Evolutionary conservation across 805 yeast genomes (phyloP).

Genomic region (Candida boleticola): DNA sequence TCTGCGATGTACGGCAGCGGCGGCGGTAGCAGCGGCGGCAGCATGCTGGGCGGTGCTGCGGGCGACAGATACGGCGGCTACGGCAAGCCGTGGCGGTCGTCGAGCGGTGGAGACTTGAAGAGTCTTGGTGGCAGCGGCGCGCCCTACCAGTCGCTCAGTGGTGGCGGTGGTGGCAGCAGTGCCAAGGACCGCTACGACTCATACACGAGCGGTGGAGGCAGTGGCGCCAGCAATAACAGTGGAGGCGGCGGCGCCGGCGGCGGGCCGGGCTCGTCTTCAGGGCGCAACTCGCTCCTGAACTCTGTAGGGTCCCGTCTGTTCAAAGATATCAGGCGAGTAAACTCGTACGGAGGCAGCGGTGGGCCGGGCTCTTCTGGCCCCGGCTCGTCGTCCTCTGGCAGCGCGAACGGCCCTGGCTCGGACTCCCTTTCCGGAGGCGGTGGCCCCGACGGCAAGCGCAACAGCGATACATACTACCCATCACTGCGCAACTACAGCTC

Average conservation of each 20-base stretch:
- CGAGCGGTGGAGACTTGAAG: not conserved
- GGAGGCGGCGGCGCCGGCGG: not conserved
- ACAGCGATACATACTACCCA: conserved; percentile 29
- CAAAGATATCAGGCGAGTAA: not conserved
- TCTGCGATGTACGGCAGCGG: not conserved
- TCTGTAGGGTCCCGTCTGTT: conserved; percentile 1
- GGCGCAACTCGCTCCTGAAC: conserved; percentile 1
- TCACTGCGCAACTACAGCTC: conserved; percentile 9
- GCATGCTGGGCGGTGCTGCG: not conserved
- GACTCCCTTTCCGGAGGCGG: not conserved
- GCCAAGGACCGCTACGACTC: conserved; percentile 15
- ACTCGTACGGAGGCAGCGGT: conserved; percentile 5
- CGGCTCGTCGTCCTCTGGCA: not conserved
- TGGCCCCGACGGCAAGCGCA: not conserved
- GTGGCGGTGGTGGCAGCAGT: conserved; percentile 4
- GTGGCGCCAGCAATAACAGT: not conserved
- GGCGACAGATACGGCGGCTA: conserved; percentile 4
- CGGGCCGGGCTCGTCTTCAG: not conserved
- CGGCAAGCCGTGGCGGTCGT: conserved; percentile 6
- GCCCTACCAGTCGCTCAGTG: not conserved
- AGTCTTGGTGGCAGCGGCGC: not conserved
- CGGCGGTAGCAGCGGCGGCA: not conserved
- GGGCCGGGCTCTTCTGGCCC: conserved; percentile 4
- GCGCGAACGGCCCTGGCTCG: not conserved
- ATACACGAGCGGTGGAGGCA: conserved; percentile 3